A percentile compares a stretch with the other conserved stretches of the same genome.
phyloP scores from a whole-genome alignment of 2,329 filamentous ascomycete genomes.

The Pyrenophora tritici-repentis region DNA sequence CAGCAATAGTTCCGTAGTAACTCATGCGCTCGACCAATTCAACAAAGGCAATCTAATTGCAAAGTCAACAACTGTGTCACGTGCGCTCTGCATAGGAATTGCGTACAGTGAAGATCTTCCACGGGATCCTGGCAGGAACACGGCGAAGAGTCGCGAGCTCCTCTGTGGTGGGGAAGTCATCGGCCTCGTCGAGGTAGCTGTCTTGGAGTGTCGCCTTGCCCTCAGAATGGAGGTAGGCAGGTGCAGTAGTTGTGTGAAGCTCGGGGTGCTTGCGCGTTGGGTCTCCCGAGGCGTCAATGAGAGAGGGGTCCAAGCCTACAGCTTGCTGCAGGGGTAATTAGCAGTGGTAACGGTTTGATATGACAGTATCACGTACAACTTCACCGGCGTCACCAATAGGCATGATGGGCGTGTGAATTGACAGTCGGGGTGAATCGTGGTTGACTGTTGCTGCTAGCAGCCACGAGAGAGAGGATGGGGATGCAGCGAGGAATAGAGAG shows the following conservation, averaged over 20 bases:
- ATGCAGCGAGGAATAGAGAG: constrained; percentile 22
- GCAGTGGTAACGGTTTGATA: neutral
- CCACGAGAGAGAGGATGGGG: constrained; percentile 2
- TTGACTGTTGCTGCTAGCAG: constrained; percentile 9
- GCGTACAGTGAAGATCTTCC: constrained; percentile 35
- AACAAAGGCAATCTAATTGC: constrained; percentile 43
- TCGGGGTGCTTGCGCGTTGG: constrained; percentile 40
- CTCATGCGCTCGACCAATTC: constrained; percentile 48
- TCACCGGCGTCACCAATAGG: constrained; percentile 32
- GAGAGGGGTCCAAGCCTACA: constrained; percentile 41
- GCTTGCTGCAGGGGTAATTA: constrained; percentile 28
- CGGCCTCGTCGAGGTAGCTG: constrained; percentile 32
- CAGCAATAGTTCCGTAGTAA: constrained; percentile 46
- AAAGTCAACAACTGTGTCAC: constrained; percentile 2
- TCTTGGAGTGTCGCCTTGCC: constrained; percentile 48
- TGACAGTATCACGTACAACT: constrained; percentile 23
- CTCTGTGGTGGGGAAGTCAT: constrained; percentile 41
- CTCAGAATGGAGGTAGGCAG: constrained; percentile 37
- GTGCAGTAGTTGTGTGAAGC: constrained; percentile 27
- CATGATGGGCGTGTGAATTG: constrained; percentile 28
- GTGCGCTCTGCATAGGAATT: neutral
- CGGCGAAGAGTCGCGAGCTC: constrained; percentile 44
- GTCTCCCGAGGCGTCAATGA: constrained; percentile 42
- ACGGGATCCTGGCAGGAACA: constrained; percentile 42
- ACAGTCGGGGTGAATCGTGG: neutral